A percentile compares a stretch with the other conserved stretches of the same genome.
phyloP scores from a whole-genome alignment of 345 rosid species.

The Salix suchowensis region DNA sequence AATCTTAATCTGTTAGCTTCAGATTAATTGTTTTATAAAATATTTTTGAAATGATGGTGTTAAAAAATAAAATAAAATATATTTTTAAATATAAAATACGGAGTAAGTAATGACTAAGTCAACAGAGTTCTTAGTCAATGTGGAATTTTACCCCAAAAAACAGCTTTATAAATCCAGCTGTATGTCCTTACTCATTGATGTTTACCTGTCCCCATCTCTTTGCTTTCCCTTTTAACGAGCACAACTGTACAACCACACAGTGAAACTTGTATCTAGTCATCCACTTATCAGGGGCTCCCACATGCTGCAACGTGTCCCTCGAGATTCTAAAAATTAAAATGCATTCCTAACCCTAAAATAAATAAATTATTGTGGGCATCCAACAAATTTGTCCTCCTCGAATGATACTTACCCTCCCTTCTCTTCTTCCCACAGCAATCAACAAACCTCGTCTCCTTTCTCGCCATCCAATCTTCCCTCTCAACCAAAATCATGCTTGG shows the following conservation, averaged over 20 bases:
- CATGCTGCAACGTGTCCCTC: background rate
- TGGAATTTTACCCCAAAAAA: background rate
- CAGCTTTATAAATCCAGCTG: background rate
- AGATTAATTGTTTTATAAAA: too few species aligned
- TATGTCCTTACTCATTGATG: background rate
- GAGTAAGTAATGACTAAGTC: background rate
- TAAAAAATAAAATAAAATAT: too few species aligned
- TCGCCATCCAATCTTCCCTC: background rate
- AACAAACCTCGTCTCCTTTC: background rate
- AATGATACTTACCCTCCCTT: background rate
- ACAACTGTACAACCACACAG: background rate
- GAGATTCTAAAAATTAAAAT: background rate
- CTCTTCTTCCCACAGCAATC: too few species aligned
- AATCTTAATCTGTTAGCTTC: too few species aligned
- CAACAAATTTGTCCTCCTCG: background rate
- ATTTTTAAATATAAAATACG: too few species aligned
- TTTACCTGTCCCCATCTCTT: background rate
- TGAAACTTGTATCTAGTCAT: background rate
- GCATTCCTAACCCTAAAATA: background rate
- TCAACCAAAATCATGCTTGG: constrained; percentile 37
- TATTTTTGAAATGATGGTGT: too few species aligned
- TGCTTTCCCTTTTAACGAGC: background rate
- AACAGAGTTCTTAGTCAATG: too few species aligned
- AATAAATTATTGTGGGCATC: background rate
- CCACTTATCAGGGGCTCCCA: background rate